Evolutionary conservation across 169 alveolate genomes (phyloP).

Genomic region (Eimeria tenella): DNA sequence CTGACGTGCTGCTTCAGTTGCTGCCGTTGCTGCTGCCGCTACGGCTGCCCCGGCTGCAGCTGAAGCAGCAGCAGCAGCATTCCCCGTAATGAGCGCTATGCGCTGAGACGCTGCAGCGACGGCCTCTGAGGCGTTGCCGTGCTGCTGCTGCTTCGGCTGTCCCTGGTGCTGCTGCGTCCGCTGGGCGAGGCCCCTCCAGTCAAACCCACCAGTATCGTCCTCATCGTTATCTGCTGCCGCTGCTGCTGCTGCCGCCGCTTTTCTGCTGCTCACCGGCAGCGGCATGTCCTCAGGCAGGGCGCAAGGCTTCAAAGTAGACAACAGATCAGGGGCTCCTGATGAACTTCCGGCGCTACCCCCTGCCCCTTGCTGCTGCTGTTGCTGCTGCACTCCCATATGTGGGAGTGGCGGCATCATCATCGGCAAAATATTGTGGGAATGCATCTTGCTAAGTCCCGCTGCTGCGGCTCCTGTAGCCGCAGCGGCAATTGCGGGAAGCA

Average conservation of each 20-base stretch:
- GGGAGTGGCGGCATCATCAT: conserved; percentile 1
- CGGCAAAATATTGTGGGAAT: conserved; percentile 29
- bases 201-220: conserved; percentile 42
- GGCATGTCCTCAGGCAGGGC: conserved; percentile 66
- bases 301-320: conserved; percentile 59
- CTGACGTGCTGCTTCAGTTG: conserved; percentile 11
- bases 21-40: conserved; percentile 57
- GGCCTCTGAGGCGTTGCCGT: not conserved
- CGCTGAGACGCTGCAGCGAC: conserved; percentile 62
- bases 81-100: conserved; percentile 54
- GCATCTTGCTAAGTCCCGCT: conserved; percentile 30
- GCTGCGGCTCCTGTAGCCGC: conserved; percentile 29
- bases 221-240: conserved; percentile 32
- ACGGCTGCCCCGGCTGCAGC: conserved; percentile 2
- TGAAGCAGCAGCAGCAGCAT: not conserved
- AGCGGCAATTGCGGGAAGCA: conserved; percentile 6
- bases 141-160: conserved; percentile 54
- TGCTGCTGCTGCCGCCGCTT: conserved; percentile 66
- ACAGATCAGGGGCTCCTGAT: conserved; percentile 30
- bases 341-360: not conserved
- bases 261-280: conserved; percentile 58
- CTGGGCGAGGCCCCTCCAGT: conserved; percentile 67
- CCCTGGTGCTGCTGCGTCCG: not conserved
- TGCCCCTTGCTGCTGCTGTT: conserved; percentile 20
- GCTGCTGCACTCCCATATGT: conserved; percentile 1